A percentile compares a stretch with the other conserved stretches of the same genome.
Evolutionary conservation across 208 protist genomes (phyloP).

Genomic region (Herpetomonas samuelpessoai): DNA sequence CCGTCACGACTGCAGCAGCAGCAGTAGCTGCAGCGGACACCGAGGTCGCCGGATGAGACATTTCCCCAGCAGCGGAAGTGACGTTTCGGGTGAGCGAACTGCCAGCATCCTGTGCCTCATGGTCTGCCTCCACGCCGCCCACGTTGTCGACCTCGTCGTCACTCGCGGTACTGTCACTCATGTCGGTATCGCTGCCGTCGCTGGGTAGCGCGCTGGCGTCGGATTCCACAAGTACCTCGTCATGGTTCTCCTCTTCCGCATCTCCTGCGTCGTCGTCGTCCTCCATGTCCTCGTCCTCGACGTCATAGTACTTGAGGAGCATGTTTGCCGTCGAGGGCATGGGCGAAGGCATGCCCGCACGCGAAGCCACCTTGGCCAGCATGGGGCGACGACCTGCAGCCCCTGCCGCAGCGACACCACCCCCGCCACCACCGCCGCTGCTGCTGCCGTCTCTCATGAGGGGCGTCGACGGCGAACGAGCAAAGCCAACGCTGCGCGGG

Average conservation of each 20-base stretch:
- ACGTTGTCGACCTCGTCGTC: no score
- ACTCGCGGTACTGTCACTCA: no score
- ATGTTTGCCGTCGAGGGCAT: slow-evolving; percentile 65
- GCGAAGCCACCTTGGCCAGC: not conserved
- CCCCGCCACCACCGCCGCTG: not conserved
- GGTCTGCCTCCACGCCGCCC: no score
- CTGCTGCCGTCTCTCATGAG: slow-evolving; percentile 5
- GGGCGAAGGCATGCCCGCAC: slow-evolving; percentile 50
- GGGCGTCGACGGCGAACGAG: not conserved
- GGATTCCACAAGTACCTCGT: slow-evolving; percentile 1
- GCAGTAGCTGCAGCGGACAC: no score
- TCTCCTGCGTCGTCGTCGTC: slow-evolving; percentile 13
- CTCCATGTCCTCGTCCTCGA: slow-evolving; percentile 29
- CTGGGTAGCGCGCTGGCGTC: not conserved
- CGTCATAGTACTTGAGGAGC: slow-evolving; percentile 42
- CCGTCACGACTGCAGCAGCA: no score
- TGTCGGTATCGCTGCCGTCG: slow-evolving; percentile 2
- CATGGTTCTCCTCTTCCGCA: slow-evolving; percentile 2
- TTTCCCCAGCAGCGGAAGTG: no score
- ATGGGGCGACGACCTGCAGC: not conserved
- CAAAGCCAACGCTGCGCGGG: not conserved
- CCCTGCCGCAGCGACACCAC: not conserved
- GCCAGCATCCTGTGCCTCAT: no score
- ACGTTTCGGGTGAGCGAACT: no score
- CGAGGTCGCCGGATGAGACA: no score